Evolutionary conservation across 1,284 basidiomycete genomes (phyloP), one percentile per base, ranked within the genome.

Genomic region (Leccinum variabile): DNA sequence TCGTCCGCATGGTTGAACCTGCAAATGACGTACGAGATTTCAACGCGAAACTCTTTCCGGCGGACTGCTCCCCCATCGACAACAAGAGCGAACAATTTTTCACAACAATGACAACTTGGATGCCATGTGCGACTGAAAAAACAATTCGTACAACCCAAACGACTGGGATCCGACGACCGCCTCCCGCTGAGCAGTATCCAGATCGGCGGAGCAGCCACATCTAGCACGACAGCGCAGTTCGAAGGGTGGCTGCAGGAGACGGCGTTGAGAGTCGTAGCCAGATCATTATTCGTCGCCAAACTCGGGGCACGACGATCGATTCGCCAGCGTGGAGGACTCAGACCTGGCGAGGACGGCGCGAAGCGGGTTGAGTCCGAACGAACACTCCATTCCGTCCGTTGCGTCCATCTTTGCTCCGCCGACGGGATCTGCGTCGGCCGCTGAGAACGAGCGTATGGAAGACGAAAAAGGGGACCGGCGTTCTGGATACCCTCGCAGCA

Each of bases 251-350:
- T 88, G 28, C 68, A 70, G 3, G 64, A 72, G 5, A 80, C 77
- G 0, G 76, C 80, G 9, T 71, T 81, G 16, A 68, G 33, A 0
- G 73, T 79, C 32, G 66, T 74, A 2, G 79, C 77, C 22, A 82
- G 86, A 10, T 89, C 86, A 2, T 67, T 77, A 2, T 90, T 88
- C 66, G 84, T 85, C 8, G 84, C 87, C 0, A 86, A 18, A 80
- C 55, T 90, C 88, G 0, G 87, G 89, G 0, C 86, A 85, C 59
- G 78, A 70, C 35, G 88, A 90, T 67, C 64, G 65, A 2, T 89
- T 88, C 65, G 54, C 65, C 3, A 81, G 76, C 39, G 75, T 88
- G 8, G 63, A 71, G 1, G 86, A 18, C 18, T 18, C 18, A 18
- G 18, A 89, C 65, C 77, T 90, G 14, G 74, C 78, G 1, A 75